phyloP scores from a whole-genome alignment of 768 basidiomycete genomes.

The Phylloporus sp. region DNA sequence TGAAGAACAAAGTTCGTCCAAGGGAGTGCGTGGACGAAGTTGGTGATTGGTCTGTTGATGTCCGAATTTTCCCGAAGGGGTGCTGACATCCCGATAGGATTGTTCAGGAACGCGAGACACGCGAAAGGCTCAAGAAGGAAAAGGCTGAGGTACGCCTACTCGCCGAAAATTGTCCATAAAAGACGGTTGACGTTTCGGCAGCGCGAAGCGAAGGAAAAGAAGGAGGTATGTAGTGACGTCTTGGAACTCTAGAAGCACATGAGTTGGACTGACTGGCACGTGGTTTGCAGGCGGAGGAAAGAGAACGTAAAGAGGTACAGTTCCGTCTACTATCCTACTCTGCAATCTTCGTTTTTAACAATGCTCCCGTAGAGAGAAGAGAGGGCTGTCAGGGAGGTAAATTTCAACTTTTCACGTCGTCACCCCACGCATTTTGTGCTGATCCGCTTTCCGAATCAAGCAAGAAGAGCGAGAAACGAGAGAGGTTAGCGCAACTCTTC shows the following conservation, averaged over 20 bases:
- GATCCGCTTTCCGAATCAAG: slow-evolving; percentile 25
- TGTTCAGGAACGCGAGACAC: slow-evolving; percentile 73
- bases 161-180: neutral
- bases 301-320: slow-evolving; percentile 54
- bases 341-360: slow-evolving; percentile 7
- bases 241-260: slow-evolving; percentile 1
- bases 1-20: slow-evolving; percentile 89
- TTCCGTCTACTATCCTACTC: slow-evolving; percentile 1
- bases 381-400: slow-evolving; percentile 54
- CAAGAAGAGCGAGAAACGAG: slow-evolving; percentile 42
- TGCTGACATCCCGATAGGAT: slow-evolving; percentile 36
- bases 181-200: slow-evolving; percentile 27
- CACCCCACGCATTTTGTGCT: slow-evolving; percentile 11
- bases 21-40: slow-evolving; percentile 80
- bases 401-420: slow-evolving; percentile 8
- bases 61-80: slow-evolving; percentile 3
- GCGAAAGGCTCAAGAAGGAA: slow-evolving; percentile 82
- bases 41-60: slow-evolving; percentile 51
- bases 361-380: slow-evolving; percentile 40
- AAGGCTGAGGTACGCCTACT: slow-evolving; percentile 45
- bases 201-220: slow-evolving; percentile 79
- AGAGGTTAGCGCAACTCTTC: slow-evolving; percentile 33
- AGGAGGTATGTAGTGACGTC: slow-evolving; percentile 40
- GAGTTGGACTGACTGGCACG: slow-evolving; percentile 2
- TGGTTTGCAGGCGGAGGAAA: slow-evolving; percentile 49